Base-by-base conservation (phyloP, 805 yeast genomes). In the Starmerella davenportii region DNA sequence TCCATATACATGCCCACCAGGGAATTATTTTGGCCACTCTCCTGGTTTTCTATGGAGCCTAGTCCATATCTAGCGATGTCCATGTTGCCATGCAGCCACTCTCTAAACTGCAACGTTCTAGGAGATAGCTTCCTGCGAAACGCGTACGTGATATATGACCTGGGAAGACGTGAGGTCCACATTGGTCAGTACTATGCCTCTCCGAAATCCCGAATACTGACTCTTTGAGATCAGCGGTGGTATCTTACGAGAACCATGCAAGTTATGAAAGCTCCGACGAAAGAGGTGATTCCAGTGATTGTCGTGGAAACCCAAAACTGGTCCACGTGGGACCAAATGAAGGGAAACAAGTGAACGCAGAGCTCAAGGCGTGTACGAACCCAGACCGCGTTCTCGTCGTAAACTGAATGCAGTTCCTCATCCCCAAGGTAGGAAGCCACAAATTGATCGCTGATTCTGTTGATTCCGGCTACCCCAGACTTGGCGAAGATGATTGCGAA, bases 71-170 rank as follows among this genome's bases (percentile, higher is more conserved):
- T 45, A n/a, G 55, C 50, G 4, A 38, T 54, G 51, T 51, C 58
- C 2, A 36, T 54, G 5, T 40, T 54, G 37, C 43, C 54, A 9
- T 52, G 46, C 38, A 39, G 43, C 7, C 47, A 46, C 29, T 44
- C 55, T 9, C 36, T 51, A 45, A 56, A 54, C 58, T 43, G 45
- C 40, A 64, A 30, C 33, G 59, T 70, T 37, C 58, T 75, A 21
- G 81, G 80, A 15, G 77, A 72, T 48, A 65, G 64, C 41, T 65
- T 74, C 46, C 55, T 75, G 42, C 60, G 75, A 40, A 62, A 63
- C 36, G 72, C 72, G 2, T 75, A 74, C 49, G 61, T 68, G 16
- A 73, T 72, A 15, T 71, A 65, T 51, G 76, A 75, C 51, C 57
- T 73, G 37, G 79, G 70, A 15, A 63, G 60, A 39, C 53, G 53